Evolutionary conservation across 345 rosid species (phyloP), one percentile per base, ranked within the genome.

Genomic region (Gossypium anomalum): DNA sequence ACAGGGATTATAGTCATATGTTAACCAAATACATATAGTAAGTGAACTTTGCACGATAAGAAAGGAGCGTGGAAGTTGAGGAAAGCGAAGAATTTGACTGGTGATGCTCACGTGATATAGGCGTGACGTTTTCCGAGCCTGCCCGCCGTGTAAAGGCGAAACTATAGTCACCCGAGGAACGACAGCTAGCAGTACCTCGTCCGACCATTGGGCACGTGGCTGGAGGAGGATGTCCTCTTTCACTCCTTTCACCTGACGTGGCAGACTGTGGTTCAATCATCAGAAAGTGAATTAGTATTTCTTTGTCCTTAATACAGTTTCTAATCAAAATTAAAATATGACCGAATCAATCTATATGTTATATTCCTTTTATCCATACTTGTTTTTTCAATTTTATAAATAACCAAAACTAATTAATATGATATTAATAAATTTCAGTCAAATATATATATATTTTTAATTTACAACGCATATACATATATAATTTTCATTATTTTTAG

Each of bases 171-270:
- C 14, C 19, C 49, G 11, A 19, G 6, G 34, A 3, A 45, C 1
- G 11, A 22, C 62, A 69, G 75, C 63, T 69, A 72, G 75, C 80
- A 55, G 61, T 9, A 25, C 22, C 16, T 25, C 8, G 29, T 25
- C 9, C 3, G 0, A 16, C 7, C 1, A 11, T 12, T 3, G 0
- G 72, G 22, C 73, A 79, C 83, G 62, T 72, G 16, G 52, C 58
- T 10, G 16, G 0, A 2, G 25, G 16, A 17, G 3, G 11, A 22
- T 9, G 15, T 43, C 20, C 23, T 38, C 0, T 34, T 58, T 77
- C 78, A 80, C 70, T 65, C 61, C 15, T 58, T 77, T 74, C 64
- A 71, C 74, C 48, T 71, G 78, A 74, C 80, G 76, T 81, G 81
- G 71, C 77, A 52, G 75, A 49, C 74, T 43, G 44, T 3, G 34